Percentiles rank a stretch among this genome's conserved stretches.
These are phyloP conservation scores for Rhodotorula glutinis DNA, from an alignment of 1,284 basidiomycete species.

Conservation along the genomic window DNA sequence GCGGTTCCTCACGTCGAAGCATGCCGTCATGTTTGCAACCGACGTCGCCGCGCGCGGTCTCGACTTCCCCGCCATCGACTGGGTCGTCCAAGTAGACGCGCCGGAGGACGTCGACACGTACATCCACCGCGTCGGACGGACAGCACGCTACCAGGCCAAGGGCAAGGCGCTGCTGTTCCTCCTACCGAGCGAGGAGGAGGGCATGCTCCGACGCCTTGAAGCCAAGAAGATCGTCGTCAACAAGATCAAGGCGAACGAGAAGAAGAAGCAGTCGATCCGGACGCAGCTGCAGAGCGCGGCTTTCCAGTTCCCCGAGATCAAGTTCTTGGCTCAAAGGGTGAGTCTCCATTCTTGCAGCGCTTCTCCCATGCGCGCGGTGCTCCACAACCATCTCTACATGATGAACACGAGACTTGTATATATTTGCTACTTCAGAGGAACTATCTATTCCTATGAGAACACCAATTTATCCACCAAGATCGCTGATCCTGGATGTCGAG, in stretches of 20 bases:
- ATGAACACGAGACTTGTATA: constrained; percentile 54
- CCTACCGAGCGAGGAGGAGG: constrained; percentile 86
- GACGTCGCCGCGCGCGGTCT: constrained; percentile 95
- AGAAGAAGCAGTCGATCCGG: constrained; percentile 80
- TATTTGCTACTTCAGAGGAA: constrained; percentile 84
- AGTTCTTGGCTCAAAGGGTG: constrained; percentile 90
- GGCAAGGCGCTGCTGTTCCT: constrained; percentile 84
- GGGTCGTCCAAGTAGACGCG: constrained; percentile 96
- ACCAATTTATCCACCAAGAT: constrained; percentile 66
- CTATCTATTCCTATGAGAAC: constrained; percentile 62
- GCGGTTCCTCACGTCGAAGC: constrained; percentile 72
- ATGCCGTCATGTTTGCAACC: constrained; percentile 86
- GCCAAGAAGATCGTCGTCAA: constrained; percentile 63
- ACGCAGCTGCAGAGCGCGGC: constrained; percentile 88
- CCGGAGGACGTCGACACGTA: constrained; percentile 99
- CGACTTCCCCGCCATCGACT: constrained; percentile 95
- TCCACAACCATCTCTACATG: constrained; percentile 34
- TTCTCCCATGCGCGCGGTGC: neutral
- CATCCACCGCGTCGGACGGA: constrained; percentile 93
- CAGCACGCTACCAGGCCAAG: constrained; percentile 85
- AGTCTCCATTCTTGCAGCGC: constrained; percentile 47
- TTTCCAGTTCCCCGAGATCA: constrained; percentile 95
- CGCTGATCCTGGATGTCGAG: constrained; percentile 56
- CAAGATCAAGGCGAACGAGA: constrained; percentile 84
- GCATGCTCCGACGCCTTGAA: constrained; percentile 70